Percentiles rank a stretch among this genome's conserved stretches.
Conservation (phyloP, 73 alveolate species). For the Tetrahymena thermophila region DNA sequence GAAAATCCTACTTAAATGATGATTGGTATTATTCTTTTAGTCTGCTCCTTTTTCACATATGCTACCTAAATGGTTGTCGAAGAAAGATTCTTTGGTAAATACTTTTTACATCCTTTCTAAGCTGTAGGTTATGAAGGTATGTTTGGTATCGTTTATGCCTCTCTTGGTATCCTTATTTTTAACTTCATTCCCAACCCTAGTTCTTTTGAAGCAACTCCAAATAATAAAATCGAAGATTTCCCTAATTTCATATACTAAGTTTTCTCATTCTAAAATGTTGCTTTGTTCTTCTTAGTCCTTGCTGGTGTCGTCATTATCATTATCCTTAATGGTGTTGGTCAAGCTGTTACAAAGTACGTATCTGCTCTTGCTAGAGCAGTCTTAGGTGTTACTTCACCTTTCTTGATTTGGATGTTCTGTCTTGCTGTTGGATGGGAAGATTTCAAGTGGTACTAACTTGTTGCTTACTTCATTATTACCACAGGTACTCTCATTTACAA, state of each 20-base stretch:
- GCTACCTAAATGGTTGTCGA: constrained; percentile 70
- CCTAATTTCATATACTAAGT: constrained; percentile 57
- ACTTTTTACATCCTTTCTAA: constrained; percentile 75
- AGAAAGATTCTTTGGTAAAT: constrained; percentile 68
- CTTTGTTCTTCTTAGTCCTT: constrained; percentile 23
- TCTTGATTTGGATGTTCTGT: constrained; percentile 77
- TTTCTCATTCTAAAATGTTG: constrained; percentile 42
- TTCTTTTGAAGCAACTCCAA: not conserved
- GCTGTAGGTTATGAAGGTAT: constrained; percentile 93
- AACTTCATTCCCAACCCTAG: constrained; percentile 57
- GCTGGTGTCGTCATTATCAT: constrained; percentile 52
- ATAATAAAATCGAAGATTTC: constrained; percentile 13
- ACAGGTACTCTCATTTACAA: constrained; percentile 84
- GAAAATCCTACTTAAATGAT: not conserved
- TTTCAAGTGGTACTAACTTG: constrained; percentile 69
- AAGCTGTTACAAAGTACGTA: constrained; percentile 75
- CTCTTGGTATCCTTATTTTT: constrained; percentile 58
- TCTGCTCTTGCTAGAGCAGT: constrained; percentile 79
- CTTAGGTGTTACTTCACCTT: constrained; percentile 69
- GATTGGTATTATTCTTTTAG: not conserved
- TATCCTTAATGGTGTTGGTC: constrained; percentile 69
- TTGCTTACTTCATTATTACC: constrained; percentile 73
- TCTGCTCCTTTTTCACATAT: constrained; percentile 47
- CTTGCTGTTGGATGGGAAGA: constrained; percentile 70
- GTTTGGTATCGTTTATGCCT: constrained; percentile 61